A percentile compares a stretch with the other conserved stretches of the same genome.
Evolutionary conservation across 768 basidiomycete genomes (phyloP).

Genomic region (Leccinum incarnatum): DNA sequence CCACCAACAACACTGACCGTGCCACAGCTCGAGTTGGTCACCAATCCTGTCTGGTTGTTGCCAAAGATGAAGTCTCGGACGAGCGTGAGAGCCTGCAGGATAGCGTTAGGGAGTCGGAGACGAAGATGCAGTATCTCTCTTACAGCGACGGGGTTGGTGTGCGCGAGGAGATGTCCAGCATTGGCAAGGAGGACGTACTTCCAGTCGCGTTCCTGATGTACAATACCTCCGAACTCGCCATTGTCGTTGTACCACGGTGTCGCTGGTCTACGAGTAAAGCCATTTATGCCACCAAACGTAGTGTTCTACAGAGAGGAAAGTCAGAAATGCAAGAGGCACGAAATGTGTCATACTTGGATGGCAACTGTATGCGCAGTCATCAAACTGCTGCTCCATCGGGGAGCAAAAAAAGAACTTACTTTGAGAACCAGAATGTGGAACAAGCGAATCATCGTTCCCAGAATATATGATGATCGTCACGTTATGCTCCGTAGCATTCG

Average conservation of each 20-base stretch:
- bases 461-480: constrained; percentile 56
- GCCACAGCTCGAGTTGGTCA: constrained; percentile 25
- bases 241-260: constrained; percentile 64
- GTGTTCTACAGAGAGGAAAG: constrained; percentile 49
- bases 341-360: no score
- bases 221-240: constrained; percentile 58
- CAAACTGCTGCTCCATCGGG: no score
- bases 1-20: constrained; percentile 43
- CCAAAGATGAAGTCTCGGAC: constrained; percentile 67
- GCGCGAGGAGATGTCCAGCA: constrained; percentile 39
- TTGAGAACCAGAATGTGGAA: constrained; percentile 57
- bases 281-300: constrained; percentile 76
- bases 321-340: neutral
- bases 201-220: constrained; percentile 70
- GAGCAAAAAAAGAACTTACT: constrained; percentile 34
- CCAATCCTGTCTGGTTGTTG: constrained; percentile 52
- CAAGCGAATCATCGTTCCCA: constrained; percentile 41
- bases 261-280: constrained; percentile 64
- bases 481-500: constrained; percentile 50
- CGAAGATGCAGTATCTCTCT: constrained; percentile 20
- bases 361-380: no score
- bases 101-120: neutral
- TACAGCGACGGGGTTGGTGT: constrained; percentile 42
- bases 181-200: constrained; percentile 39
- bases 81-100: constrained; percentile 53